Base-by-base conservation (phyloP, 805 yeast species). In the Wickerhamiella lipophila region DNA sequence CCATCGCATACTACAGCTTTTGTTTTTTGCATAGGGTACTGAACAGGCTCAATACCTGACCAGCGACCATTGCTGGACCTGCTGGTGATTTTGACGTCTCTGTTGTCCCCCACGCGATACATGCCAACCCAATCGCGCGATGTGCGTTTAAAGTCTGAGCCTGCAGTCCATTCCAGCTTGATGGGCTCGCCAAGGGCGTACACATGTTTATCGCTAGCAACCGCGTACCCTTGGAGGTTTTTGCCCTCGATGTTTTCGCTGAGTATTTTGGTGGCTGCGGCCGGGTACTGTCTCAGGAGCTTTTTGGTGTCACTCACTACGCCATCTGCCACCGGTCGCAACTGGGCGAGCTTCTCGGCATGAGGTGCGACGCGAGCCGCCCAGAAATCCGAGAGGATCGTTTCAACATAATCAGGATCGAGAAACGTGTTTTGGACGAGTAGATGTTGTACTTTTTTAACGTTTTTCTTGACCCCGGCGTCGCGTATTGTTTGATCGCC, bases 71-170 rank as follows among this genome's bases (percentile, higher is more conserved):
- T 29, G 6, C 52, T 54, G 19, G 50, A 41, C 4, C 40, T 43
- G 35, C 48, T 48, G 34, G 55, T 52, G 42, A 51, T 52, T 11
- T 47, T 36, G 16, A 23, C 22, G 8, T 47, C 67, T 3, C 78
- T 73, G 15, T 83, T 77, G 52, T 75, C 81, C 22, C 75, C 65
- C 8, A 81, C 72, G 48, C 75, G 74, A 64, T 83, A 83, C 26
- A 83, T 63, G 0, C 92, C 94, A 54, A 83, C 72, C 94, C 94
- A 83, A 60, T 82, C 88, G 39, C 68, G 70, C 0, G 64, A 50
- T 15, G 75, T 65, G 53, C 74, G 77, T 21, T 58, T 52, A 2
- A 64, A 65, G 1, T 83, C 81, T 11, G 34, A 18, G 25, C 46
- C 51, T 1, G 79, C 67, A 23, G 63, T 60, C 79, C 83, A 83